A percentile compares a stretch with the other conserved stretches of the same genome.
Evolutionary conservation across 179 eudicot genomes (phyloP).

Genomic region (Spinacia oleracea): DNA sequence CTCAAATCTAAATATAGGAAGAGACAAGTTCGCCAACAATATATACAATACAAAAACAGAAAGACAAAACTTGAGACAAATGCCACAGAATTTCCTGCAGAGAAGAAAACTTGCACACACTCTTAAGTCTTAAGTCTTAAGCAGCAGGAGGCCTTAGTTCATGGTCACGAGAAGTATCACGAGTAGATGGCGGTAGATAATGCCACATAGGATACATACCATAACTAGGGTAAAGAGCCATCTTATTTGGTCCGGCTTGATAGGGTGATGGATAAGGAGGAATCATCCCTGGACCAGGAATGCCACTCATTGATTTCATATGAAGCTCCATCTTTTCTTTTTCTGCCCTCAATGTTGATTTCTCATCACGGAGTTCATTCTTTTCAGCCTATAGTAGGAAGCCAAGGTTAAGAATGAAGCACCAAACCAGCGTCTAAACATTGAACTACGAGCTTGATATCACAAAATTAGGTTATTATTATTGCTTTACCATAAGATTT

Average conservation of each 20-base stretch:
- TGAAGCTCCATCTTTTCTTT: slow-evolving; percentile 77
- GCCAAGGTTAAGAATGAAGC: background rate
- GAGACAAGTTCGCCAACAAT: slow-evolving; percentile 22
- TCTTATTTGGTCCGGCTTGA: slow-evolving; percentile 61
- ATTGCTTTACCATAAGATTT: background rate
- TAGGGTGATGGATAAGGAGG: slow-evolving; percentile 48
- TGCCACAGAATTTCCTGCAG: slow-evolving; percentile 13
- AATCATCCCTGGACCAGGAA: slow-evolving; percentile 47
- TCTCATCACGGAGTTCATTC: slow-evolving; percentile 92
- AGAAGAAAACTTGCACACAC: slow-evolving; percentile 2
- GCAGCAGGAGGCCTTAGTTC: slow-evolving; percentile 95
- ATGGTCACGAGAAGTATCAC: slow-evolving; percentile 76
- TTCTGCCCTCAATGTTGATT: slow-evolving; percentile 56
- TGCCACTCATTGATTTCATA: slow-evolving; percentile 42
- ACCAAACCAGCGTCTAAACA: background rate
- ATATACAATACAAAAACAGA: slow-evolving; percentile 26
- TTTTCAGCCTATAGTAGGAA: slow-evolving; percentile 65
- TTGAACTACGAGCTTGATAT: too few species aligned
- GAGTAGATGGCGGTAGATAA: slow-evolving; percentile 62
- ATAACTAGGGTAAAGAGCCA: slow-evolving; percentile 67
- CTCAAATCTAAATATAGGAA: slow-evolving; percentile 4
- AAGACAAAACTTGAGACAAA: slow-evolving; percentile 30
- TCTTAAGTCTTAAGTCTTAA: slow-evolving; percentile 59
- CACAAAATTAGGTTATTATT: background rate
- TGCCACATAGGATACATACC: slow-evolving; percentile 88